Percentiles rank a stretch among this genome's conserved stretches.
These are phyloP conservation scores for Podospora tetraspora DNA, from an alignment of 495 filamentous ascomycete species.

Conservation along the genomic window DNA sequence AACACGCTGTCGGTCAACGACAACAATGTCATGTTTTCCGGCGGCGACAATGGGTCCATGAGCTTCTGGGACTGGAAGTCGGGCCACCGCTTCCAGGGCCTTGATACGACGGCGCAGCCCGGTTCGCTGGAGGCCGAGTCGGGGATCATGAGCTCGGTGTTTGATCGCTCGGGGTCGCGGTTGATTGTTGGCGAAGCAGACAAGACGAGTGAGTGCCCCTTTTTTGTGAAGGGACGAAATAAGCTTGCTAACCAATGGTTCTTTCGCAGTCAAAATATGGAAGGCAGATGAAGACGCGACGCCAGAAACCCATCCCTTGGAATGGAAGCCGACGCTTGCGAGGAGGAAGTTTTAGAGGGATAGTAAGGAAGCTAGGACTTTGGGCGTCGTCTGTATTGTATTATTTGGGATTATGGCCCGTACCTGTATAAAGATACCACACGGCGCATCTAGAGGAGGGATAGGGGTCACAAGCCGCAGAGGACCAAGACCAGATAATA, in stretches of 20 bases:
- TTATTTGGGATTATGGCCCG: background rate
- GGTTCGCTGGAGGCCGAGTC: slow-evolving; percentile 91
- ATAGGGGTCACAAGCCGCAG: background rate
- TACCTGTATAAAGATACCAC: background rate
- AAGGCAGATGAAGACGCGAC: slow-evolving; percentile 86
- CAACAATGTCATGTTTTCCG: slow-evolving; percentile 90
- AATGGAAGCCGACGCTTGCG: slow-evolving; percentile 84
- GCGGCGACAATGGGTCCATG: slow-evolving; percentile 93
- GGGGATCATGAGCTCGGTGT: slow-evolving; percentile 87
- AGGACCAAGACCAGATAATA: slow-evolving; percentile 1
- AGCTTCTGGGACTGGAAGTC: slow-evolving; percentile 99
- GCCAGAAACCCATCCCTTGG: slow-evolving; percentile 81
- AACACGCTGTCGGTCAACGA: slow-evolving; percentile 93
- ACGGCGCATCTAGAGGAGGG: background rate
- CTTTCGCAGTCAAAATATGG: slow-evolving; percentile 78
- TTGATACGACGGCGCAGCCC: slow-evolving; percentile 89
- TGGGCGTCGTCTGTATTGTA: too few species aligned
- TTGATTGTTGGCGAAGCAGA: slow-evolving; percentile 93
- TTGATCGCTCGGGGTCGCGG: slow-evolving; percentile 80
- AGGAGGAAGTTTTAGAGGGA: slow-evolving; percentile 29
- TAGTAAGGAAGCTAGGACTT: background rate
- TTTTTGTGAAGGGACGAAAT: background rate
- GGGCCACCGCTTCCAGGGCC: slow-evolving; percentile 78
- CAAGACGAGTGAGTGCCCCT: slow-evolving; percentile 65
- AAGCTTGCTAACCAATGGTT: background rate